phyloP scores from a whole-genome alignment of 139 green algal genomes.

The Medakamo hakoo region DNA sequence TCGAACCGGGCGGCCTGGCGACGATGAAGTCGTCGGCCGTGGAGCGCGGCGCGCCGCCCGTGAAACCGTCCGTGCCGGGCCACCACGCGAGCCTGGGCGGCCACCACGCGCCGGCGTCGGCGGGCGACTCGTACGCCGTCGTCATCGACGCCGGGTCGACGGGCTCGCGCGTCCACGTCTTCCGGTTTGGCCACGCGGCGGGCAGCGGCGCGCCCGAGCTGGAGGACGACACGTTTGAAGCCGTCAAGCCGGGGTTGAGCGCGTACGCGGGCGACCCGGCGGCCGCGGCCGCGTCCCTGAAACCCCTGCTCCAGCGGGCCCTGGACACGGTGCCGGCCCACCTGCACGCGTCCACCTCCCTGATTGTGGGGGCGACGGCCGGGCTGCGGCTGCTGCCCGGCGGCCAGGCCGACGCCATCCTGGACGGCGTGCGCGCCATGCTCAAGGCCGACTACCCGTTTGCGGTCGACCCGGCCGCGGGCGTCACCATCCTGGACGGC shows the following conservation, averaged over 20 bases:
- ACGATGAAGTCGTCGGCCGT: no score
- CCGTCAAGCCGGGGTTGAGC: slow-evolving; percentile 87
- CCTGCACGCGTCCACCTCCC: slow-evolving; percentile 38
- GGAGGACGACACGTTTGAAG: slow-evolving; percentile 69
- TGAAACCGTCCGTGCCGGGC: no score
- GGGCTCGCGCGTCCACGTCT: slow-evolving; percentile 80
- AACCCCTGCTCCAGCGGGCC: slow-evolving; percentile 65
- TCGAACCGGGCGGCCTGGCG: no score
- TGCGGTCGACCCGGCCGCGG: slow-evolving; percentile 12
- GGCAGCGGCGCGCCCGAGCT: slow-evolving; percentile 44
- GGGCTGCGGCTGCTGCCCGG: slow-evolving; percentile 81
- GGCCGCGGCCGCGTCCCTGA: slow-evolving; percentile 54
- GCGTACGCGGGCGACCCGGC: slow-evolving; percentile 56
- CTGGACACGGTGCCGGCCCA: slow-evolving; percentile 56
- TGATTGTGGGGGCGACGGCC: slow-evolving; percentile 83
- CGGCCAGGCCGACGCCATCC: slow-evolving; percentile 70
- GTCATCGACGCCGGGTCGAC: slow-evolving; percentile 94
- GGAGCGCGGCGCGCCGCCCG: no score
- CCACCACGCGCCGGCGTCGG: neutral
- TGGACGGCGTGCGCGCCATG: slow-evolving; percentile 43
- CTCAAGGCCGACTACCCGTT: slow-evolving; percentile 53
- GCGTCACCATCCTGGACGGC: slow-evolving; percentile 50
- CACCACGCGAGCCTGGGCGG: neutral
- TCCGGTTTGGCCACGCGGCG: slow-evolving; percentile 51
- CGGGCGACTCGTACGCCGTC: slow-evolving; percentile 46